Base-by-base conservation (phyloP, 495 filamentous ascomycete genomes). In the Tuber magnatum region DNA sequence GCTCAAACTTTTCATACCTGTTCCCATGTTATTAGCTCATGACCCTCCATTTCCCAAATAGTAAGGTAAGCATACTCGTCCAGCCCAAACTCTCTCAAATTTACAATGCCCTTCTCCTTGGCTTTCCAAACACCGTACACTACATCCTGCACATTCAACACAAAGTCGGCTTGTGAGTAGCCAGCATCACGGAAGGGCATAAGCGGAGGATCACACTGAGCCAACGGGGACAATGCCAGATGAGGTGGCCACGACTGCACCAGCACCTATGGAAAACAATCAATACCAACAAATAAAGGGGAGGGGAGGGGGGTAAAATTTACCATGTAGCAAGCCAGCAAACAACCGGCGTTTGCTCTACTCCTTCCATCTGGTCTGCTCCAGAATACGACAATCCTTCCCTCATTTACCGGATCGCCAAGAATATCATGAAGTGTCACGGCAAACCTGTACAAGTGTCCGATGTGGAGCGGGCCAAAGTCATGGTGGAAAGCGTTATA, bases 401-500 rank as follows among this genome's bases (percentile, higher is more conserved):
- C 91, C 84, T 92, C 91, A 80, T 94, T 93, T 81, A 89, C 88
- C 73, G 92, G 91, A 48, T 94, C 93, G 1, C 92, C 95, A 20
- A 99, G 86, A 68, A 98, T 92, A 81, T 97, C 94, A 81, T 99
- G 96, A 83, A 99, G 92, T 68, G 93, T 88, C 43, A 97, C 89
- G 2, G 96, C 94, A 84, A 98, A 99, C 48, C 95, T 88, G 86
- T 99, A 98, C 41, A 98, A 86, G 81, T 99, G 95, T 7, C 96
- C 95, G 72, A 98, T 96, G 85, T 99, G 96, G 38, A 98, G 87
- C 79, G 95, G 95, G 76, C 95, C 95, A 84, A 99, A 99, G 84
- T 99, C 95, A 75, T 94, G 94, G 84, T 97, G 94, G 86, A 99
- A 99, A 12, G 94, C 93, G 83, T 99, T 98, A 86, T 99, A 99